Percentiles rank a stretch among this genome's conserved stretches.
Conservation (phyloP, 2,329 filamentous ascomycete genomes). For the Colletotrichum incanum region DNA sequence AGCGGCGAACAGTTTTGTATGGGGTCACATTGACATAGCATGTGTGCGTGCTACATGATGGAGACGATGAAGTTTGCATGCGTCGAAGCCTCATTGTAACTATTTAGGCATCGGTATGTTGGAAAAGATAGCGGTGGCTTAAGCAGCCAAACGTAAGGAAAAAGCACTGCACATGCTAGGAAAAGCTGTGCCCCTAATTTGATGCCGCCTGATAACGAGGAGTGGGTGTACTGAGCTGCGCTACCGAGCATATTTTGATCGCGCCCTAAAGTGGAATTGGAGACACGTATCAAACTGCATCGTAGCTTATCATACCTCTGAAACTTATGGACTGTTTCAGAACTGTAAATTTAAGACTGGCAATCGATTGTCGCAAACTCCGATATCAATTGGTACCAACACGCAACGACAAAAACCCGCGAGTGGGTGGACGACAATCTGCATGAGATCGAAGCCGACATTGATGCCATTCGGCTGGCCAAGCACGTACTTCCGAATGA, state of each 20-base stretch:
- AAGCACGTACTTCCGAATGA: too few species aligned
- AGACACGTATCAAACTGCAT: too few species aligned
- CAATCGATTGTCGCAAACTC: too few species aligned
- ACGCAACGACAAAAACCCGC: too few species aligned
- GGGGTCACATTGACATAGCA: neutral
- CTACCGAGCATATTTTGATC: too few species aligned
- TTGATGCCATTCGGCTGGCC: too few species aligned
- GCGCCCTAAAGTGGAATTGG: too few species aligned
- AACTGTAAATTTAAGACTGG: neutral
- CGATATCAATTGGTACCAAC: too few species aligned
- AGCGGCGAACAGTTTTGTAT: too few species aligned
- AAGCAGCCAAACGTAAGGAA: too few species aligned
- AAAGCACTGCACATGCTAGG: neutral
- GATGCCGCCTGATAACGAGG: neutral
- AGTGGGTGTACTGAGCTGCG: neutral
- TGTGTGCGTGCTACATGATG: neutral
- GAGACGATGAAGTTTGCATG: neutral
- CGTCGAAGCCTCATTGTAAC: neutral
- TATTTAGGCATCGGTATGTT: neutral
- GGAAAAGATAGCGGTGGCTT: neutral
- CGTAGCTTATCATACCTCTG: neutral
- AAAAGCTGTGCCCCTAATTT: neutral
- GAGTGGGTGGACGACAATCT: too few species aligned
- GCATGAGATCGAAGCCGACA: too few species aligned
- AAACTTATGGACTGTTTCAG: neutral